These are phyloP conservation scores for Nissolia schottii DNA, from an alignment of 306 rosid genomes.

Conservation along the genomic window DNA sequence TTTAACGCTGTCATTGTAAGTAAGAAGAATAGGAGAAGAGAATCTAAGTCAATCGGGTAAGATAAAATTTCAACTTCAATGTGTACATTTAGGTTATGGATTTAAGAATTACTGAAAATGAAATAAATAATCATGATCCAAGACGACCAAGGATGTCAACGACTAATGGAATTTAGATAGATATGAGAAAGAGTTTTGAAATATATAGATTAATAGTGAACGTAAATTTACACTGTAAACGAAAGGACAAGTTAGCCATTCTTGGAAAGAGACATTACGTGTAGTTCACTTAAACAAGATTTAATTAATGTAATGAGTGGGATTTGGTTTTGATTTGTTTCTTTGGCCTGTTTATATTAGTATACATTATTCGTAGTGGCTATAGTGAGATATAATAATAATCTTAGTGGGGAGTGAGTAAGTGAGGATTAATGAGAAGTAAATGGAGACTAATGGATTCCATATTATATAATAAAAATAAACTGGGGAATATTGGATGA, in stretches of 20 bases:
- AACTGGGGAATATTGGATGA: too few relatives aligned
- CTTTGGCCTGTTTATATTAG: not conserved
- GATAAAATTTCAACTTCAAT: not conserved
- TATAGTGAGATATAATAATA: conserved; percentile 40
- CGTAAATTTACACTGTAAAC: not conserved
- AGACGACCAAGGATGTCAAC: conserved; percentile 4
- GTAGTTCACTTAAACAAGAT: conserved; percentile 30
- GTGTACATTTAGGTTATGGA: conserved; percentile 9
- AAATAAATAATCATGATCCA: not conserved
- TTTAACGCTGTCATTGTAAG: not conserved
- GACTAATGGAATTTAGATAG: not conserved
- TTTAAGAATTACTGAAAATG: not conserved
- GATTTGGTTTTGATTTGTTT: conserved; percentile 62
- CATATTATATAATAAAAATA: not conserved
- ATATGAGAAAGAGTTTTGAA: not conserved
- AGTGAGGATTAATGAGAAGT: conserved; percentile 10
- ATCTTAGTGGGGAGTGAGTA: conserved; percentile 34
- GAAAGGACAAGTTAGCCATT: conserved; percentile 12
- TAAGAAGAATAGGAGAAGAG: not conserved
- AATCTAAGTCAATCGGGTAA: not conserved
- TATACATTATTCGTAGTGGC: conserved; percentile 13
- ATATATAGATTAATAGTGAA: not conserved
- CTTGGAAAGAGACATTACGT: conserved; percentile 29
- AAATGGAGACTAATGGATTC: not conserved
- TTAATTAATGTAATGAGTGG: conserved; percentile 41